Base-by-base conservation (phyloP, 352 stramenopile species). In the Globisporangium spinosum region DNA sequence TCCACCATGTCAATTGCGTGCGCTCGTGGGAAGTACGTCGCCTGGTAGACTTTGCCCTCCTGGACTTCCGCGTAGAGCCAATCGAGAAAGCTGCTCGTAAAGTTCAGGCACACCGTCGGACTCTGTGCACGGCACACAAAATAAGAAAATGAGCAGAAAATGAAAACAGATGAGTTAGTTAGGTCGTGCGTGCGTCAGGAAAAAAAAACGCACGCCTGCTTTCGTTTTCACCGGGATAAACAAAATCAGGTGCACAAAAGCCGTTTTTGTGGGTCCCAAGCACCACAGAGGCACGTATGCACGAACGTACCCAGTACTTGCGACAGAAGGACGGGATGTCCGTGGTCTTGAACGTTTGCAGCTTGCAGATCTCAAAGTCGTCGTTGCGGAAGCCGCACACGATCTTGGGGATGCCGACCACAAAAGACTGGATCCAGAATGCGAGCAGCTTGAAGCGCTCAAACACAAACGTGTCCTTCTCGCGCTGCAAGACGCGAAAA, bases 341-440 rank as follows among this genome's bases (percentile, higher is more conserved):
- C 0, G 76, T 80, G 25, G 85, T 90, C 20, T 67, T 66, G 51
- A 94, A 92, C 1, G 64, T 87, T 68, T 92, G 83, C 20, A 91
- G 67, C 55, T 94, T 92, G 17, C 69, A 61, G 22, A 92, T 69
- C 55, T 77, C 43, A 62, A 90, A 94, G 7, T 77, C 63, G 54
- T 91, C 82, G 60, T 82, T 70, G 47, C 86, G 82, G 69, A 94
- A 94, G 35, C 80, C 86, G 34, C 80, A 91, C 45, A 91, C 80
- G 61, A 94, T 90, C 47, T 73, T 80, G 12, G 82, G 82, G 9
- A 83, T 86, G 7, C 86, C 86, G 13, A 91, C 83, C 22, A 94
- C 40, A 43, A 88, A 94, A 35, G 86, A 94, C 71, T 94, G 86
- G 65, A 94, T 92, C 86, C 86, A 94, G 67, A 92, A 92, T n/a